Base-by-base conservation (phyloP, 2,329 filamentous ascomycete species). In the Nothopassalora personata region DNA sequence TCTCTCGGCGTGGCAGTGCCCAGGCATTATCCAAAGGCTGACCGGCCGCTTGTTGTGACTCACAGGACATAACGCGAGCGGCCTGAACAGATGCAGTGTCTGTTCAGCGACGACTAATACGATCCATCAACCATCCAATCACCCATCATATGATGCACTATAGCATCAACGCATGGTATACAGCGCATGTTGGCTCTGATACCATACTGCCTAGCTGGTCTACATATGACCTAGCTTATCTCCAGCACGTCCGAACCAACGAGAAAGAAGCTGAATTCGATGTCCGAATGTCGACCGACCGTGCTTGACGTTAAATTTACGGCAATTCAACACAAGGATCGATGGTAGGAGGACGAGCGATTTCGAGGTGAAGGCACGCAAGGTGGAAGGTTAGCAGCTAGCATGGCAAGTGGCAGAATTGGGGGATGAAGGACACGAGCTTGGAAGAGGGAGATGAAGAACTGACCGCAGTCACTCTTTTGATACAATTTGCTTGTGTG, bases 11-110 rank as follows among this genome's bases (percentile, higher is more conserved):
- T 30, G 52, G 47, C 36, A 52, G 62, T 27, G 52, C 47, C 31
- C 53, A 54, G 31, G 43, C 54, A 54, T 23, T 3, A 23, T 60
- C 53, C 28, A 63, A 61, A 62, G 61, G 66, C 66, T 69, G 66
- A 67, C 65, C 52, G 63, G 60, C 61, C 53, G 64, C 39, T 43
- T 48, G 54, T 63, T 48, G 53, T 61, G 60, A 57, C 58, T 57
- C 57, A 61, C 65, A 71, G 69, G 68, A 70, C 68, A 56, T 71
- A 68, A 68, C 63, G 62, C 61, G 49, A 30, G 49, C 49, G 49
- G 30, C 27, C n/a, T 28, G 49, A 34, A 19, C 27, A 31, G 30
- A 19, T 34, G 8, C 30, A n/a, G 9, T 33, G 11, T 33, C 49
- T 34, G 49, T 30, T 19, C 49, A 34, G 11, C 27, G 30, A 31